Evolutionary conservation across 805 yeast species (phyloP).

Genomic region (Kregervanrija delftensis): DNA sequence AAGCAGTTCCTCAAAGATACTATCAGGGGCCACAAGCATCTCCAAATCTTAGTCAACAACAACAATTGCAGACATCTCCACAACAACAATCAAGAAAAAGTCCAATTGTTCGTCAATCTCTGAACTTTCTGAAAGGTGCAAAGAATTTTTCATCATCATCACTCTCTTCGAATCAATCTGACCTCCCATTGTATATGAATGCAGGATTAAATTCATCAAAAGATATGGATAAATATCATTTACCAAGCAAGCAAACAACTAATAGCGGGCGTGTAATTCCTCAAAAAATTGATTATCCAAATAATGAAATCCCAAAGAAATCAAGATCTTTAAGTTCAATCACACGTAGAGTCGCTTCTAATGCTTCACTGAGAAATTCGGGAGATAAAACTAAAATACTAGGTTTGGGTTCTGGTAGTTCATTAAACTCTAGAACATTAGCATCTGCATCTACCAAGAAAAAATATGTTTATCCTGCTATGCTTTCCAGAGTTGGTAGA

Average conservation of each 20-base stretch:
- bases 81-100: slow-evolving; percentile 17
- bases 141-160: slow-evolving; percentile 20
- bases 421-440: slow-evolving; percentile 37
- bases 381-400: slow-evolving; percentile 20
- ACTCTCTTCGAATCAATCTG: slow-evolving; percentile 12
- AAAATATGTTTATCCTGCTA: slow-evolving; percentile 73
- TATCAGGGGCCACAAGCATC: slow-evolving; percentile 7
- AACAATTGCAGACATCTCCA: slow-evolving; percentile 6
- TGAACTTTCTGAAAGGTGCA: slow-evolving; percentile 27
- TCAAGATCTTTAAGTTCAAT: slow-evolving; percentile 40
- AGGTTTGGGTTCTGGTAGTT: slow-evolving; percentile 20
- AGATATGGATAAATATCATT: slow-evolving; percentile 29
- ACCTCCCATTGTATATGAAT: slow-evolving; percentile 3
- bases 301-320: slow-evolving; percentile 31
- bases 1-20: slow-evolving; percentile 19
- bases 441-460: slow-evolving; percentile 30
- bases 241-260: slow-evolving; percentile 29
- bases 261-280: slow-evolving; percentile 39
- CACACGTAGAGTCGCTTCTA: slow-evolving; percentile 32
- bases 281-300: slow-evolving; percentile 35
- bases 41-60: slow-evolving; percentile 4
- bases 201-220: slow-evolving; percentile 9
- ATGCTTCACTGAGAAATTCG: slow-evolving; percentile 24
- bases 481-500: slow-evolving; percentile 77
- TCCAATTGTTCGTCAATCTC: slow-evolving; percentile 33